Conservation (phyloP, 257 asterid species). For the Marsdenia floribunda region DNA sequence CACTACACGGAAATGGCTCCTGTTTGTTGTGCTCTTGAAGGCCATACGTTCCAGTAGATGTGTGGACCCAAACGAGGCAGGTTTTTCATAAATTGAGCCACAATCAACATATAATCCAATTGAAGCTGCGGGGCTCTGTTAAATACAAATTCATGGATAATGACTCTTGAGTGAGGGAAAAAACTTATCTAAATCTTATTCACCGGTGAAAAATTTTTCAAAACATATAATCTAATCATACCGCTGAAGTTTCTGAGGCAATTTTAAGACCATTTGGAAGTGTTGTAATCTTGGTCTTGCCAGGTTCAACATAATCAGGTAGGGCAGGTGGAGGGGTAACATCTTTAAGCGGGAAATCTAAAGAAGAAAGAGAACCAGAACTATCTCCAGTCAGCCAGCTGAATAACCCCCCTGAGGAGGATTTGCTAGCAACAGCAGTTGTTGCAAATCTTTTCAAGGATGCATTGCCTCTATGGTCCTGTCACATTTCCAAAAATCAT, state of each 20-base stretch:
- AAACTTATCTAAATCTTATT: background rate
- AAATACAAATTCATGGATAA: constrained; percentile 3
- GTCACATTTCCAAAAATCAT: constrained; percentile 4
- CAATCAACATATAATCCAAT: constrained; percentile 80
- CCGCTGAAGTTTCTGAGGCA: constrained; percentile 79
- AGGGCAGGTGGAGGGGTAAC: constrained; percentile 59
- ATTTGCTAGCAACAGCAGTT: constrained; percentile 49
- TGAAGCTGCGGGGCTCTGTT: constrained; percentile 78
- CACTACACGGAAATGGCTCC: constrained; percentile 78
- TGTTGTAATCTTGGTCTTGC: constrained; percentile 60
- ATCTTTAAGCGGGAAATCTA: constrained; percentile 70
- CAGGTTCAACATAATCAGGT: constrained; percentile 77
- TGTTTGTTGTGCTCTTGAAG: constrained; percentile 76
- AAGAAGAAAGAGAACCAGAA: constrained; percentile 60
- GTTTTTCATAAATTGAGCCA: constrained; percentile 83
- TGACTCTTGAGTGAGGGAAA: background rate
- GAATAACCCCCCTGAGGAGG: constrained; percentile 61
- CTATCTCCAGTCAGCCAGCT: constrained; percentile 62
- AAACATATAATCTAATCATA: constrained; percentile 22
- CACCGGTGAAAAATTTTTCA: background rate
- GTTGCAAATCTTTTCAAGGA: constrained; percentile 62
- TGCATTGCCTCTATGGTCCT: constrained; percentile 46
- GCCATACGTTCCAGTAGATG: constrained; percentile 96
- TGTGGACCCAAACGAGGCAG: constrained; percentile 66
- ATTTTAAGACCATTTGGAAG: constrained; percentile 71